Percentiles rank a stretch among this genome's conserved stretches.
Evolutionary conservation across 2,329 filamentous ascomycete species (phyloP).

Genomic region (Fusarium sp.): DNA sequence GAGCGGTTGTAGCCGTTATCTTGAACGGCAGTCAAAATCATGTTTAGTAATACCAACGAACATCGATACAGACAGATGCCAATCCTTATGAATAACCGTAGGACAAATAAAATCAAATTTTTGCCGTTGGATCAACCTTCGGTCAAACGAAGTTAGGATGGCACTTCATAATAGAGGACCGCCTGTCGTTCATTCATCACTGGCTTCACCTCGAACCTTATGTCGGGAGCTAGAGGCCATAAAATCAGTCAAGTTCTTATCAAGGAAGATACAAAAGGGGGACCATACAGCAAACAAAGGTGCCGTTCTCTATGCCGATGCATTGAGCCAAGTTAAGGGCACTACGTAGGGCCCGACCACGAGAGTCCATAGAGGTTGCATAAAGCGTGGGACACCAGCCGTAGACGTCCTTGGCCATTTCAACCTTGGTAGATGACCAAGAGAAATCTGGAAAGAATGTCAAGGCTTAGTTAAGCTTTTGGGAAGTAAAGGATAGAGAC

Average conservation of each 20-base stretch:
- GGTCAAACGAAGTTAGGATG: background rate
- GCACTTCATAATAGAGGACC: background rate
- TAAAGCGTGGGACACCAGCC: background rate
- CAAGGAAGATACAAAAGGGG: background rate
- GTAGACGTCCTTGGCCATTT: background rate
- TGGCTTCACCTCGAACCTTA: background rate
- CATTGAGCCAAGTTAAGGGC: background rate
- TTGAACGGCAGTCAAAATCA: too few relatives aligned
- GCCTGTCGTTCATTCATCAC: background rate
- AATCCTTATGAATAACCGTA: background rate
- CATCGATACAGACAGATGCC: background rate
- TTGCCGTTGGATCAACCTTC: background rate
- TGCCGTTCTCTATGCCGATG: background rate
- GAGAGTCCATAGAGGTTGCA: background rate
- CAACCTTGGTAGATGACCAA: background rate
- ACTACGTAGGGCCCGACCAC: background rate
- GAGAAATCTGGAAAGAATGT: background rate
- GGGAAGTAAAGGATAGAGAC: background rate
- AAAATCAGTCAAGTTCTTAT: background rate
- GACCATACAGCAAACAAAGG: background rate
- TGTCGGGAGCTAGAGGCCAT: background rate
- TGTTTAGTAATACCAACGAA: background rate
- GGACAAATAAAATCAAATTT: background rate
- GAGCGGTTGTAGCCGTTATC: too few relatives aligned
- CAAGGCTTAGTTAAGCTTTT: background rate